Base-by-base conservation (phyloP, 1,139 yeast species). In the Pichia sp. region DNA sequence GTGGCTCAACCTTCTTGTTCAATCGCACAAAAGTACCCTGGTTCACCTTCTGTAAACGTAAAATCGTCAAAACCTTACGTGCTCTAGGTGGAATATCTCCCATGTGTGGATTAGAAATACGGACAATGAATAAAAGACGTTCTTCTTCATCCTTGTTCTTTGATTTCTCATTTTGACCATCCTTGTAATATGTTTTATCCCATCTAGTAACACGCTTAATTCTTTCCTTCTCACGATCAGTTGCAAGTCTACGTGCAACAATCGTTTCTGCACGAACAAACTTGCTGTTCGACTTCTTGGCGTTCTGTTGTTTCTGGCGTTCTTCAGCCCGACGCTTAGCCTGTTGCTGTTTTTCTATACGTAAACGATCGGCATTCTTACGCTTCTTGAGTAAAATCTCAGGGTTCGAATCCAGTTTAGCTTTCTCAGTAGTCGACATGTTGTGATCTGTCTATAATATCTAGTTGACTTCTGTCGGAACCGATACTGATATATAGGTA, bases 381-480 rank as follows among this genome's bases (percentile, higher is more conserved):
- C 95, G 81, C 75, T 86, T 87, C 66, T 84, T 83, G 62, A 87
- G 76, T 64, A 87, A 80, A 55, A 87, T 77, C 68, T 87, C 93
- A 45, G 93, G 93, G 68, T 84, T 85, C 30, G 87, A 78, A 68
- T 85, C 83, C 56, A 85, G 54, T 44, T 62, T 53, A 5, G 47
- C 31, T 1, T 42, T 44, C 31, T 57, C 55, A 24, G 52, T 16
- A 10, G 46, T 48, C 16, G 55, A 46, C 54, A 53, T 58, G 9
- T n/a, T 38, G 17, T 38, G 16, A 14, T 14, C 9, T n/a, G 9
- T 6, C 17, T 38, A 4, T 38, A 20, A 14, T 14, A 7, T 12
- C n/a, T 12, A 34, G 38, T 34, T 2, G 4, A 2, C 4, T 12
- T 12, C 12, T 34, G n/a, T 12, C 38, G n/a, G n/a, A 34, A 34